Conservation (phyloP, 345 rosid species). For the Euphorbia tirucalli region DNA sequence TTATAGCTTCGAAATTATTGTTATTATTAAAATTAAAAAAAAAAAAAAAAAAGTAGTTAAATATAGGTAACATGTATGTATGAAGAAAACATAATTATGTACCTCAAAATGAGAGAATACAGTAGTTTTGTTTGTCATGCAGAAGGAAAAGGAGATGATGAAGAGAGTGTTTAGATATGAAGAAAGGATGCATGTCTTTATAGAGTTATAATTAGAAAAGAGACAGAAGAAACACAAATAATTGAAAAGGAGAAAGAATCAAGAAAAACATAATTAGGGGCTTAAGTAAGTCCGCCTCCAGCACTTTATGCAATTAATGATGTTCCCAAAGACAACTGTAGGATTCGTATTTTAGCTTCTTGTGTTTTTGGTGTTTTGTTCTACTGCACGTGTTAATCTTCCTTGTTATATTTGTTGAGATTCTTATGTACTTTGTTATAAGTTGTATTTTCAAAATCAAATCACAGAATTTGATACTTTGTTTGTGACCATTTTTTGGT, state of each 20-base stretch:
- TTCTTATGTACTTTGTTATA: background rate
- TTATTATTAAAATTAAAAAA: too few relatives aligned
- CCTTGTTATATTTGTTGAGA: background rate
- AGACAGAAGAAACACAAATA: background rate
- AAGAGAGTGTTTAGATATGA: background rate
- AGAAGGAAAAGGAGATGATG: background rate
- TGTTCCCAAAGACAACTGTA: background rate
- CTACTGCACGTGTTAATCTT: background rate
- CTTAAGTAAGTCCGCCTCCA: conserved; percentile 28
- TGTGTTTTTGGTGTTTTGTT: background rate
- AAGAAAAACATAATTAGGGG: background rate
- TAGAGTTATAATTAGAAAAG: background rate
- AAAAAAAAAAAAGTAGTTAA: too few relatives aligned
- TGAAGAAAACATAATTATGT: background rate
- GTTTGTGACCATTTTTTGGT: too few relatives aligned
- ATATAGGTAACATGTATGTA: too few relatives aligned
- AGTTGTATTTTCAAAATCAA: too few relatives aligned
- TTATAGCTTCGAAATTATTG: too few relatives aligned
- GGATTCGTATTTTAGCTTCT: background rate
- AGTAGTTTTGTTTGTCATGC: conserved; percentile 3
- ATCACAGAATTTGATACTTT: too few relatives aligned
- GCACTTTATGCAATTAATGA: conserved; percentile 9
- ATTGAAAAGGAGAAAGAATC: background rate
- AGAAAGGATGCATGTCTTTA: background rate
- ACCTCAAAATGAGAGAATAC: background rate